Evolutionary conservation across 371 early-diverging fungal species (phyloP), one percentile per base, ranked within the genome.

Genomic region (Blakeslea trispora): DNA sequence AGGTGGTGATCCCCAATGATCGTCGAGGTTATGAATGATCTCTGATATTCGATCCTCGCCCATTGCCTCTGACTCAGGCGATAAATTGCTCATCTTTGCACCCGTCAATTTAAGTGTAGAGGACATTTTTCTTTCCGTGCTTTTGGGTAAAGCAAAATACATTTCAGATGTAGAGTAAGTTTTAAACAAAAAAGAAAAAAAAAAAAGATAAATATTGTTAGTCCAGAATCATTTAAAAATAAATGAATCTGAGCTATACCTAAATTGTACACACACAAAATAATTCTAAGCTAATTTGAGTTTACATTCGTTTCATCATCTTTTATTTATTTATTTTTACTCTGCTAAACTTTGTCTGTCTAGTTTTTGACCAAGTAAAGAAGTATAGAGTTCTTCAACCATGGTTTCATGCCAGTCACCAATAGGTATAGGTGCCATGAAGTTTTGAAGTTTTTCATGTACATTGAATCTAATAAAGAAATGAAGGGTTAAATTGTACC

Each of bases 381-480:
- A 86, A 1, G 86, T 71, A 60, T 91, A 95, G 21, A 96, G 78
- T 72, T 96, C 96, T 41, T 91, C 90, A 1, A 85, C 75, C 93
- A 91, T 95, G 52, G 85, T 85, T 42, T 92, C 94, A 65, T 93
- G 94, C 97, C 97, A 96, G 5, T 83, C 77, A 15, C 91, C 92
- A 21, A 81, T 63, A 22, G 94, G 92, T 53, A 91, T 79, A 32
- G 98, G 94, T 6, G 91, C 92, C 97, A 97, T 97, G 70, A 95
- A 97, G 68, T 92, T 93, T 66, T 89, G 90, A 18, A 97, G 69
- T 63, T 96, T 97, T 61, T 95, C 96, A 68, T 95, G 95, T 5
- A 93, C 91, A 60, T 95, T 89, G 68, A 91, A 96, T 68, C 87
- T 82, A 69, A 47, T 11, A 1, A 32, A 21, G 24, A 11, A 14